Base-by-base conservation (phyloP, 2,329 filamentous ascomycete genomes). In the Beauveria sp. region DNA sequence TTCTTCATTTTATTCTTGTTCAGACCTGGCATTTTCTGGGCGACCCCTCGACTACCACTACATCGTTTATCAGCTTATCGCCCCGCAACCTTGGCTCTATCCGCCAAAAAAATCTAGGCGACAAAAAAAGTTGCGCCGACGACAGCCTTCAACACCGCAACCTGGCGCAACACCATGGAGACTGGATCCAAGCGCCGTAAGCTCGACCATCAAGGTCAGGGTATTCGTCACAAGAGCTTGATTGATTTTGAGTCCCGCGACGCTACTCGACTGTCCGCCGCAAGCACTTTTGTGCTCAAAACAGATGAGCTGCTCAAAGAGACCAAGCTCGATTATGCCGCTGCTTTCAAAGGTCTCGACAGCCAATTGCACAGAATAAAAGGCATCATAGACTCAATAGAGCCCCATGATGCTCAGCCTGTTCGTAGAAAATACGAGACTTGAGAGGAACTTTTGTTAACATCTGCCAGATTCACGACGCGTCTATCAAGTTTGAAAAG, bases 401-500 rank as follows among this genome's bases (percentile, higher is more conserved):
- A 77, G 44, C 65, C 78, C 2, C 82, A 83, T 61, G 80, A 77
- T 1, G 72, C 81, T 16, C 60, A 79, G 58, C 77, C 79, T 60
- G 84, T 86, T 71, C 63, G 81, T 72, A 57, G 40, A 34, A 5
- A 1, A 9, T 30, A 43, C 9, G 61, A 18, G 26, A 22, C 10
- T 10, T 48, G 16, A 16, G 3, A 5, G 20, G 0, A 52, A 37
- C 7, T 47, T 26, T 8, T 41, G 56, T 65, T 68, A 64, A 71
- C 43, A 22, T n/a, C 55, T 62, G 53, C 50, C 65, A 91, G 88
- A 81, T 94, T 57, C 67, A 75, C 40, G 85, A 94, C 67, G 91
- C 90, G 9, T 79, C 79, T 0, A 79, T 86, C 69, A 84, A 82
- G 63, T 82, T 90, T 67, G 84, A 89, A 66, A 88, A 86, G 72